Conservation (phyloP, 176 grass and related monocot species). For the Oryza brachyantha region DNA sequence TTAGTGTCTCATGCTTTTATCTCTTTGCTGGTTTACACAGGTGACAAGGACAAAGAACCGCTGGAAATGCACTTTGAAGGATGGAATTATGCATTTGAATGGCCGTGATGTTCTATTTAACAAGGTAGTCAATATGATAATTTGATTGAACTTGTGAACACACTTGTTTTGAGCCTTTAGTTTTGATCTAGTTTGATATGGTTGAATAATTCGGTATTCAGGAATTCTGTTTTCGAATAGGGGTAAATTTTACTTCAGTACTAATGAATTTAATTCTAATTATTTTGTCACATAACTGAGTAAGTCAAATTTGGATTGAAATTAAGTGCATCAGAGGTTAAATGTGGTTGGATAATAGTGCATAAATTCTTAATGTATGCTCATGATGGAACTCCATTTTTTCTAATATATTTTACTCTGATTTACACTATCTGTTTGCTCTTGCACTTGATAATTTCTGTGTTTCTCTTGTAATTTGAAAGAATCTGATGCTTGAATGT, state of each 20-base stretch:
- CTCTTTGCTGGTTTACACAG: constrained; percentile 40
- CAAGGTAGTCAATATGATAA: constrained; percentile 46
- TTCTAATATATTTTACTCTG: neutral
- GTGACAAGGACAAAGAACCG: constrained; percentile 79
- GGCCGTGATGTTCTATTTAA: constrained; percentile 73
- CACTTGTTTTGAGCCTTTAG: neutral
- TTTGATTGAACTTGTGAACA: neutral
- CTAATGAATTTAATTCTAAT: neutral
- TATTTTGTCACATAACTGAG: constrained; percentile 2
- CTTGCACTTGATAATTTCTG: neutral
- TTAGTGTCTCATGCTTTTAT: constrained; percentile 5
- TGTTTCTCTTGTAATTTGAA: neutral
- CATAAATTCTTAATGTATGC: neutral
- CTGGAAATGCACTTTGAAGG: constrained; percentile 83
- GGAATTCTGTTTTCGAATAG: neutral
- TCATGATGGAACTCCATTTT: neutral
- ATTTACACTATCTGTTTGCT: neutral
- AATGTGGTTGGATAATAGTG: neutral
- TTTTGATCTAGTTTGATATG: neutral
- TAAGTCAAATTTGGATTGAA: too few relatives aligned
- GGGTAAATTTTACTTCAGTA: neutral
- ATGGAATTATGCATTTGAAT: constrained; percentile 87
- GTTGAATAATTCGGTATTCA: neutral
- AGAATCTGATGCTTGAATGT: neutral
- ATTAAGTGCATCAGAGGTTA: too few relatives aligned